Evolutionary conservation across 129 eudicot species (phyloP).

Genomic region (Artemisia argyi): DNA sequence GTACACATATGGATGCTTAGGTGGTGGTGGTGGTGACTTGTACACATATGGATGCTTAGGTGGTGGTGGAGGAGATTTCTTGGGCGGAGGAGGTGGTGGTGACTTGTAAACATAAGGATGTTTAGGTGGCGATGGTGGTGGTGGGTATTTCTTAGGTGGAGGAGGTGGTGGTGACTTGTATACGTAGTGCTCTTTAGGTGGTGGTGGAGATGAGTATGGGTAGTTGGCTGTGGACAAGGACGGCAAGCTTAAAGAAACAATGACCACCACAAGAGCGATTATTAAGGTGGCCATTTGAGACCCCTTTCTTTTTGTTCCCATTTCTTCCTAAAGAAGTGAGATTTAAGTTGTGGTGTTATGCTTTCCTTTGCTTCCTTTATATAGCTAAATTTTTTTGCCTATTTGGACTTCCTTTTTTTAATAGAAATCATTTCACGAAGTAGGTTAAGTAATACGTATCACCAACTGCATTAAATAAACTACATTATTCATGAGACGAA

Average conservation of each 20-base stretch:
- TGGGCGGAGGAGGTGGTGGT: neutral
- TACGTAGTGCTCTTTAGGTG: neutral
- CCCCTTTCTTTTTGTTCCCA: constrained; percentile 20
- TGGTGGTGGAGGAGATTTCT: neutral
- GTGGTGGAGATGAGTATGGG: constrained; percentile 23
- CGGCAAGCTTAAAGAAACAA: constrained; percentile 24
- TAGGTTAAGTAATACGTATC: constrained; percentile 6
- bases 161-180: constrained; percentile 21
- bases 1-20: neutral
- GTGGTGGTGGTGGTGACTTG: constrained; percentile 22
- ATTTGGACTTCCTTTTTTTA: neutral
- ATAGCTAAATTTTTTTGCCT: constrained; percentile 4
- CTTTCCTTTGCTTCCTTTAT: neutral
- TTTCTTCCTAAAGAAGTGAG: constrained; percentile 16
- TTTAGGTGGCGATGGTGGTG: neutral
- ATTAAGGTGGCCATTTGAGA: constrained; percentile 19
- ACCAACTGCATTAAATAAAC: neutral
- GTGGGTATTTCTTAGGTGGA: neutral
- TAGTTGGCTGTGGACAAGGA: constrained; percentile 9
- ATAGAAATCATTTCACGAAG: neutral
- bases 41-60: neutral
- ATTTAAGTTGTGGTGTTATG: constrained; percentile 9
- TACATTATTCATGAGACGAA: neutral
- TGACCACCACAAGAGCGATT: constrained; percentile 10
- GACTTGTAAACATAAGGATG: neutral